Base-by-base conservation (phyloP, 1,284 basidiomycete species). In the Boletellus deceptivus region DNA sequence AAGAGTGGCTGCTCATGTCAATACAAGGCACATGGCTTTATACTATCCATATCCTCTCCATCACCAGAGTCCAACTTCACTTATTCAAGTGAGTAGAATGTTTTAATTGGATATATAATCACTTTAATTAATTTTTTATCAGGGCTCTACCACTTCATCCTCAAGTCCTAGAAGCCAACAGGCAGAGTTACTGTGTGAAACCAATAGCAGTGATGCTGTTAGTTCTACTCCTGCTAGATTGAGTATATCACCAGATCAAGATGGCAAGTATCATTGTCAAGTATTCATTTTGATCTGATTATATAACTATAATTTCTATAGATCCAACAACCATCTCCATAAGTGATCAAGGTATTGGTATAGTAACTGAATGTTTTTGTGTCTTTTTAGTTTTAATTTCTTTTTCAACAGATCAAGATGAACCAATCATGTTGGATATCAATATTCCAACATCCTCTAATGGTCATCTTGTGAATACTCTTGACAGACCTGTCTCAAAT, bases 1-100 rank as follows among this genome's bases (percentile, higher is more conserved):
- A 11, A 55, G 22, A 17, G 4, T 50, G 8, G 55, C 53, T 1
- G 24, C 65, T 33, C 29, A 52, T 37, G 16, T 63, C 29, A 64
- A 64, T 6, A 59, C 55, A 41, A 55, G 62, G 17, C 46, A 64
- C 9, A 8, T 55, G 9, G 48, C 27, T 27, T 1, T 11, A 8
- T 3, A 53, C 34, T 17, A 51, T 20, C 11, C 39, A 27, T 9
- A 33, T 6, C 3, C 22, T 7, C 31, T 1, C 16, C 16, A n/a
- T 29, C 29, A 48, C 25, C 3, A 10, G 34, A n/a, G 11, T 16
- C 3, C 0, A n/a, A 10, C 7, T n/a, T n/a, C n/a, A 24, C 1
- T 43, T 29, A 5, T 4, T 18, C 46, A 55, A 16, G 59, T 61
- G 14, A 50, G 62, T 34, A 13, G 3, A 13, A 27, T 36, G 5